These are phyloP conservation scores for Amesomyces nigricolor DNA, from an alignment of 2,329 filamentous ascomycete species.

Conservation along the genomic window DNA sequence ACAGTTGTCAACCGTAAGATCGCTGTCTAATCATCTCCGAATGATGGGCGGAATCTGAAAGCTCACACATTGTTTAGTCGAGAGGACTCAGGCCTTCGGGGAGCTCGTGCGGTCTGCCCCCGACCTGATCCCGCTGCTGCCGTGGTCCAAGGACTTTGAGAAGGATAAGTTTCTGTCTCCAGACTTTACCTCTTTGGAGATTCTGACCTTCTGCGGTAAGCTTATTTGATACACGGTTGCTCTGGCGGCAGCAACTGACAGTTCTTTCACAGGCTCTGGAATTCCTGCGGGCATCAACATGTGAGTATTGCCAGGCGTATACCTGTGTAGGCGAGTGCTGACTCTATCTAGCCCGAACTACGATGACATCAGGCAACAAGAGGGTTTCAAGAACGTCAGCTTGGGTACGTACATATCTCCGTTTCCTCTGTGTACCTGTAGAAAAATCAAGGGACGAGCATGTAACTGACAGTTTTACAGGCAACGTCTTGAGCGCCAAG, in stretches of 20 bases:
- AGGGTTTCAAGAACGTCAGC: slow-evolving; percentile 90
- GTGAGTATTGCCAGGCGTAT: slow-evolving; percentile 25
- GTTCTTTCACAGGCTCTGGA: slow-evolving; percentile 40
- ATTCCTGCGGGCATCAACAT: slow-evolving; percentile 66
- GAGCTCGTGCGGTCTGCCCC: slow-evolving; percentile 78
- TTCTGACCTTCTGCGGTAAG: slow-evolving; percentile 66
- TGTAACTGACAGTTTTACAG: slow-evolving; percentile 12
- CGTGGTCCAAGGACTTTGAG: slow-evolving; percentile 84
- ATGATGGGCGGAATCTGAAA: slow-evolving; percentile 3
- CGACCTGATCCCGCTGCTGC: slow-evolving; percentile 77
- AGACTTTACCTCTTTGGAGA: slow-evolving; percentile 92
- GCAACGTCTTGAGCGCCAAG: slow-evolving; percentile 88
- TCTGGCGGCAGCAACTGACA: background rate
- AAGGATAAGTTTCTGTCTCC: slow-evolving; percentile 94
- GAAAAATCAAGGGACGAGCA: background rate
- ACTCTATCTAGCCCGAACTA: slow-evolving; percentile 51
- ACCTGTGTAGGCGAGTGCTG: background rate
- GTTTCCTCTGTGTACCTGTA: too few species aligned
- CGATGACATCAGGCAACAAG: slow-evolving; percentile 71
- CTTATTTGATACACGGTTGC: background rate
- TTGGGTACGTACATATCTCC: slow-evolving; percentile 43
- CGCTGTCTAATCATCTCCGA: background rate
- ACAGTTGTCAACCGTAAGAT: slow-evolving; percentile 60
- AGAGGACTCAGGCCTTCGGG: slow-evolving; percentile 82
- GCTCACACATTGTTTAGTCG: slow-evolving; percentile 41